Conservation (phyloP, 1,284 basidiomycete species). For the Ustilago xerochloae region DNA sequence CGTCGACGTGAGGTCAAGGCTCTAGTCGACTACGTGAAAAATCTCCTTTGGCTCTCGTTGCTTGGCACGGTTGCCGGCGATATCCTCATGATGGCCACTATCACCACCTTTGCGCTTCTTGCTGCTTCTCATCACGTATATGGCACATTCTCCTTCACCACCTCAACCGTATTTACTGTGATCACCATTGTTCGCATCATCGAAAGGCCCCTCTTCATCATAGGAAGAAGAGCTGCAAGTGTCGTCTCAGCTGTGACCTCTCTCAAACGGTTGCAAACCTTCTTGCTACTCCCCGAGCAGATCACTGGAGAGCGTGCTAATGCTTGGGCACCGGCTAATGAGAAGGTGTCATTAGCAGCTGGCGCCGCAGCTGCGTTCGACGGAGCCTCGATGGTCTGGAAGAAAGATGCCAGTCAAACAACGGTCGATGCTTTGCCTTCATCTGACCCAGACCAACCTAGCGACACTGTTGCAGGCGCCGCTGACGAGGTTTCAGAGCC, state of each 20-base stretch:
- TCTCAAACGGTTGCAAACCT: conserved; percentile 45
- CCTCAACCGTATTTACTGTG: conserved; percentile 47
- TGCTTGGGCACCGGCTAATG: not conserved
- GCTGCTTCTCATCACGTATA: conserved; percentile 5
- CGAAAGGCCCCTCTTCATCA: conserved; percentile 37
- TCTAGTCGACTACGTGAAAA: not conserved
- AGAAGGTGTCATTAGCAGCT: not conserved
- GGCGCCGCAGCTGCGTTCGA: conserved; percentile 7
- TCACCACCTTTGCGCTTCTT: conserved; percentile 31
- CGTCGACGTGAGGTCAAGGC: not conserved
- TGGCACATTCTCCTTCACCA: conserved; percentile 25
- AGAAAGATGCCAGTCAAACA: not conserved
- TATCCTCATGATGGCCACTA: conserved; percentile 27
- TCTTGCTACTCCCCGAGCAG: conserved; percentile 22
- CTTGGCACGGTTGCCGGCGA: conserved; percentile 11
- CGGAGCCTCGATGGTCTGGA: conserved; percentile 9
- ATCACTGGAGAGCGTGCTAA: not conserved
- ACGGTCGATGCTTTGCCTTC: not conserved
- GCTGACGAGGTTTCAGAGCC: no score
- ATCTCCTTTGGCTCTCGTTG: conserved; percentile 8
- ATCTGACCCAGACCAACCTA: no score
- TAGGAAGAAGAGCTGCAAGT: conserved; percentile 41
- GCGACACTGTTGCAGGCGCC: no score
- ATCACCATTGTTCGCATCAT: conserved; percentile 51
- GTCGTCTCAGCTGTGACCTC: conserved; percentile 43